Evolutionary conservation across 768 basidiomycete species (phyloP).

Genomic region (Mycena polygramma): DNA sequence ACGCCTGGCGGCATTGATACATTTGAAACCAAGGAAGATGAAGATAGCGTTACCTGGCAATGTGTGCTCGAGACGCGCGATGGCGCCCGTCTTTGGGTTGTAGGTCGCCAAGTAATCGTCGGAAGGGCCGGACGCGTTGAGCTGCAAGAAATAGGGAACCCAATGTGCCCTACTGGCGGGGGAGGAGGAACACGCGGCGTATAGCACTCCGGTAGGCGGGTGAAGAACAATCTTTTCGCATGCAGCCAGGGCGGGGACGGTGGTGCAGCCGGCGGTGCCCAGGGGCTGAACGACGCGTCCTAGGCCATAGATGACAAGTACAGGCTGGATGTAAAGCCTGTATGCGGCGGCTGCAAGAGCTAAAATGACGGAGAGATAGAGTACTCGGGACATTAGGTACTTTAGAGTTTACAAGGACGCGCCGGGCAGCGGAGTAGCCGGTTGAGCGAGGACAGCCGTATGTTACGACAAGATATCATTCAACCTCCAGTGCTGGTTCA

Average conservation of each 20-base stretch:
- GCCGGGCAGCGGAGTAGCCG: too few species aligned
- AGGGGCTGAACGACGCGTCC: constrained; percentile 59
- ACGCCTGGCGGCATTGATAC: constrained; percentile 48
- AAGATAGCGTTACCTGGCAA: constrained; percentile 41
- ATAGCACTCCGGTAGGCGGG: constrained; percentile 67
- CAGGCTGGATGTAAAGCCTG: constrained; percentile 61
- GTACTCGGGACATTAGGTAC: constrained; percentile 33
- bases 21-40: too few species aligned
- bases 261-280: constrained; percentile 63
- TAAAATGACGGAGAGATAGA: constrained; percentile 48
- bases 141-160: constrained; percentile 58
- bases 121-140: constrained; percentile 54
- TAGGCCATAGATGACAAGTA: constrained; percentile 57
- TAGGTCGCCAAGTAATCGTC: constrained; percentile 74
- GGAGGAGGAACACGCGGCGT: constrained; percentile 70
- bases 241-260: constrained; percentile 67
- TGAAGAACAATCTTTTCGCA: constrained; percentile 80
- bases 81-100: constrained; percentile 58
- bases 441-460: too few species aligned
- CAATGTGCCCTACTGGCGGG: constrained; percentile 62
- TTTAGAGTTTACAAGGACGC: too few species aligned
- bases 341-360: constrained; percentile 61
- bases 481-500: too few species aligned
- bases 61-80: constrained; percentile 60
- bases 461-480: too few species aligned